Percentiles rank a stretch among this genome's conserved stretches.
phyloP scores from a whole-genome alignment of 2,329 filamentous ascomycete genomes.

The Aspergillus luchuensis region DNA sequence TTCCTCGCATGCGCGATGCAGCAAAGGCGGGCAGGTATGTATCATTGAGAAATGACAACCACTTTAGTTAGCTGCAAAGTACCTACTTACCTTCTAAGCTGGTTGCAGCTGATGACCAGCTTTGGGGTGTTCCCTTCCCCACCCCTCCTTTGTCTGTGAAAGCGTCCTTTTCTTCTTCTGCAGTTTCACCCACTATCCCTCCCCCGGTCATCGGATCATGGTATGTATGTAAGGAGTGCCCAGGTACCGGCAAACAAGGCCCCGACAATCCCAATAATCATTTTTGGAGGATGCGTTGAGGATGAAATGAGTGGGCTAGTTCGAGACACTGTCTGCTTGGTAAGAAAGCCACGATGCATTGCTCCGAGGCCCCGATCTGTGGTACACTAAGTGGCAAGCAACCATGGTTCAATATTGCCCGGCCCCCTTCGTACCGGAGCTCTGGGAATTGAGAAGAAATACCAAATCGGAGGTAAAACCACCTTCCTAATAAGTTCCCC shows the following conservation, averaged over 20 bases:
- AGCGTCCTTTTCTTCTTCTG: background rate
- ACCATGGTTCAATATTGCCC: slow-evolving; percentile 20
- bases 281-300: background rate
- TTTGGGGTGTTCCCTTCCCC: background rate
- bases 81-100: background rate
- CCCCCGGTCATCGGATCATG: slow-evolving; percentile 8
- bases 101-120: background rate
- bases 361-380: slow-evolving; percentile 17
- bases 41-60: background rate
- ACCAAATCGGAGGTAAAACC: background rate
- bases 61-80: background rate
- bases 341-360: slow-evolving; percentile 8
- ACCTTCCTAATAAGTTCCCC: background rate
- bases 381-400: slow-evolving; percentile 23
- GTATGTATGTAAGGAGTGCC: slow-evolving; percentile 10
- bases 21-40: background rate
- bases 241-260: slow-evolving; percentile 1
- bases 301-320: background rate
- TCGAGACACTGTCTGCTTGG: background rate
- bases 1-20: slow-evolving; percentile 7
- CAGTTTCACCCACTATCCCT: background rate
- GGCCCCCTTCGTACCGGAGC: background rate
- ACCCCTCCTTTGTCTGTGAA: background rate
- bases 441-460: slow-evolving; percentile 1
- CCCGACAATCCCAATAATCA: background rate